Conservation (phyloP, 2,329 filamentous ascomycete genomes). For the Verticillium nubilum region DNA sequence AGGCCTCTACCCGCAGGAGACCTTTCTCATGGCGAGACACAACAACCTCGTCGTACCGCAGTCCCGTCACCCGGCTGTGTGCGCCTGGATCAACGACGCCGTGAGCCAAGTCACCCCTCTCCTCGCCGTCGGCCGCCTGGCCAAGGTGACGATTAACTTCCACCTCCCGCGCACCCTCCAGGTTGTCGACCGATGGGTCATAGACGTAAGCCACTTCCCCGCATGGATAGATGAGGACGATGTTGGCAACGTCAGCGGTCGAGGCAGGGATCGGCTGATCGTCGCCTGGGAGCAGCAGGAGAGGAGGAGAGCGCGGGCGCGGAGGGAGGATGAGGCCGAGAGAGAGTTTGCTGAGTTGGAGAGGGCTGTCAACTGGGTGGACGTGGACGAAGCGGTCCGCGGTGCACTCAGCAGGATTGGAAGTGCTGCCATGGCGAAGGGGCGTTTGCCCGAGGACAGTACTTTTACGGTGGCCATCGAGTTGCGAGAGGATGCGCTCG, state of each 20-base stretch:
- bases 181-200: constrained; percentile 57
- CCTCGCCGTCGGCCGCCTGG: constrained; percentile 51
- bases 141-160: constrained; percentile 43
- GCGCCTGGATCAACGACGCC: constrained; percentile 79
- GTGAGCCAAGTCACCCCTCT: constrained; percentile 66
- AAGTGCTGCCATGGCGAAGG: constrained; percentile 52
- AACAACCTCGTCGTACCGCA: constrained; percentile 83
- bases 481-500: constrained; percentile 53
- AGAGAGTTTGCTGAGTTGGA: constrained; percentile 13
- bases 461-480: constrained; percentile 76
- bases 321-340: constrained; percentile 18
- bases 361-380: constrained; percentile 40
- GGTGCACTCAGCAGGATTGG: constrained; percentile 60
- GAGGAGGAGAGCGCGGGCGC: constrained; percentile 8
- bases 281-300: constrained; percentile 1
- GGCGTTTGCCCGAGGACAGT: constrained; percentile 55
- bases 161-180: constrained; percentile 29
- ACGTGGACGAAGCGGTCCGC: constrained; percentile 69
- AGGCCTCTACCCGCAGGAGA: constrained; percentile 67
- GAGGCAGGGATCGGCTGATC: neutral
- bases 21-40: constrained; percentile 74
- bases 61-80: constrained; percentile 79
- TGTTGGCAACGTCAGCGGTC: neutral
- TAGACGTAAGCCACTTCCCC: constrained; percentile 51
- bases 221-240: constrained; percentile 21